Conservation (phyloP, 75 land plant genomes). For the Chamaecyparis obtusa region DNA sequence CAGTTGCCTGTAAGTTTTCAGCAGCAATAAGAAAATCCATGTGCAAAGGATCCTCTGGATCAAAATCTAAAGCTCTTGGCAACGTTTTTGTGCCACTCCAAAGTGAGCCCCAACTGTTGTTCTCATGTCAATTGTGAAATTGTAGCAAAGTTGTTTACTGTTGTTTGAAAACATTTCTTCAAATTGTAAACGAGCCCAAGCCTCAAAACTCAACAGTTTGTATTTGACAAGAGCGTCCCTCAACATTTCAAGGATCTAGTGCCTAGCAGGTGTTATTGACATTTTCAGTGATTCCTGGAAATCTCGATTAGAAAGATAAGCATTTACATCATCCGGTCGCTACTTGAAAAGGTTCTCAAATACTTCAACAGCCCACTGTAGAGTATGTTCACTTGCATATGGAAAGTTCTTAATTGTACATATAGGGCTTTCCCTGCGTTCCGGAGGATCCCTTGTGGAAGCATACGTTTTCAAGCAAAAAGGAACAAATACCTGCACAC, state of each 20-base stretch:
- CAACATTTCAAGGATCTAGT: slow-evolving; percentile 46
- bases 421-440: slow-evolving; percentile 50
- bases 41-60: slow-evolving; percentile 36
- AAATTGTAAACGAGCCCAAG: slow-evolving; percentile 63
- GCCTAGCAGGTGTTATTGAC: slow-evolving; percentile 28
- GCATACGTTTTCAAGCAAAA: slow-evolving; percentile 62
- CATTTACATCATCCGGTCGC: slow-evolving; percentile 50
- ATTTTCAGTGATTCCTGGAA: slow-evolving; percentile 49
- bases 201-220: slow-evolving; percentile 51
- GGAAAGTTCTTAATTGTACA: slow-evolving; percentile 61
- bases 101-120: slow-evolving; percentile 49
- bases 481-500: slow-evolving; percentile 57
- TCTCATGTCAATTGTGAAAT: slow-evolving; percentile 48
- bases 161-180: slow-evolving; percentile 52
- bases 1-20: slow-evolving; percentile 54
- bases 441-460: slow-evolving; percentile 54
- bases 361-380: slow-evolving; percentile 55
- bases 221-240: slow-evolving; percentile 48
- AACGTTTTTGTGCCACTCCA: slow-evolving; percentile 62
- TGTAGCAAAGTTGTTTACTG: slow-evolving; percentile 51
- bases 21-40: slow-evolving; percentile 54
- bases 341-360: slow-evolving; percentile 56
- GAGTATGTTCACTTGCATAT: slow-evolving; percentile 45
- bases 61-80: slow-evolving; percentile 37
- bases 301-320: slow-evolving; percentile 49